Base-by-base conservation (phyloP, 805 yeast species). In the Lachancea sp. region DNA sequence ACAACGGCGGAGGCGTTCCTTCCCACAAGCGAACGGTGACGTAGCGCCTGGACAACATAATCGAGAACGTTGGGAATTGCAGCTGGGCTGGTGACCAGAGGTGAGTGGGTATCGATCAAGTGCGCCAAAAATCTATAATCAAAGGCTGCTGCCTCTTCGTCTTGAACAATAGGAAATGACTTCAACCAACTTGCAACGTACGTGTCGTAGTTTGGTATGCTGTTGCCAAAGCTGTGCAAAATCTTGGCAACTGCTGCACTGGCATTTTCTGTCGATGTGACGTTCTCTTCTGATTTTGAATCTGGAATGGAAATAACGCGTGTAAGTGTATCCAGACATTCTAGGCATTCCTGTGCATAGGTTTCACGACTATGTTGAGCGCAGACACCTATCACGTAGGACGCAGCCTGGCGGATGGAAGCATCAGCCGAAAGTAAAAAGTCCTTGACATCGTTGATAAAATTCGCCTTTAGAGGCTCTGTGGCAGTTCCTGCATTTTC, bases 71-170 rank as follows among this genome's bases (percentile, higher is more conserved):
- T 72, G 13, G 83, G 81, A 6, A 79, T 63, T 49, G 81, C 80
- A 1, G 68, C 49, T 20, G 55, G 44, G n/a, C 61, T 61, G 16
- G 67, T 60, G 30, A 86, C 76, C 3, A 75, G 69, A 8, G 82
- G 75, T 50, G 87, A 89, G 42, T 77, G 74, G 43, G 73, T 74
- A 41, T 81, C 82, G 35, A 89, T 82, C 57, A 90, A 70, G 49
- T 82, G 84, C 8, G 81, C 69, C 52, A 90, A 70, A 60, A 87
- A 90, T 54, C 75, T 72, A 67, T 88, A 93, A 16, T 87, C 80
- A 63, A 75, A 87, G 13, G 88, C 80, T 3, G 97, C 97, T 3
- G 95, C 95, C 53, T 85, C 93, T 35, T 80, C 84, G 62, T 93
- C 97, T 54, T 79, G 84, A 18, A 81, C 66, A 35, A 91, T 76